Evolutionary conservation across 139 green algal genomes (phyloP).

Genomic region (Closterium sp.): DNA sequence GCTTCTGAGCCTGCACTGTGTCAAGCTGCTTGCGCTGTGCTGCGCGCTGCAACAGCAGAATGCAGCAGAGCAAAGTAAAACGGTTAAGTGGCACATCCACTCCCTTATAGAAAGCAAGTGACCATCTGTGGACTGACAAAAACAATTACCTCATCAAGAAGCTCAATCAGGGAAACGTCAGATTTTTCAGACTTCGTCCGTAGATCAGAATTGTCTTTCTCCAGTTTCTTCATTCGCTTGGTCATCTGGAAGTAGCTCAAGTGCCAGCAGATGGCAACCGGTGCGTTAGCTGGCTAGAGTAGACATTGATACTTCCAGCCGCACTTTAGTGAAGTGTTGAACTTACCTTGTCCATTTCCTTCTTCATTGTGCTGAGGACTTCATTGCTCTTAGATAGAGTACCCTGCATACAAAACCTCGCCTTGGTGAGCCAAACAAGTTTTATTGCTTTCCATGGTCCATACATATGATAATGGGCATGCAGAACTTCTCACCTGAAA

Average conservation of each 20-base stretch:
- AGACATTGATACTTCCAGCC: not conserved
- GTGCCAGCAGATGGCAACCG: not conserved
- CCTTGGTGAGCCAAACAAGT: not conserved
- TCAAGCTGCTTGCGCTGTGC: constrained; percentile 33
- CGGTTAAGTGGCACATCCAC: too few relatives aligned
- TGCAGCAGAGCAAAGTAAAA: too few relatives aligned
- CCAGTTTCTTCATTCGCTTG: constrained; percentile 46
- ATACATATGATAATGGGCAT: too few relatives aligned
- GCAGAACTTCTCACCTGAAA: constrained; percentile 15
- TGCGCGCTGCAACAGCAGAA: not conserved
- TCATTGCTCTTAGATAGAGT: constrained; percentile 51
- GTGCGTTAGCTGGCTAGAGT: not conserved
- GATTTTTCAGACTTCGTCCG: constrained; percentile 19
- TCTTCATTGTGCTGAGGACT: constrained; percentile 43
- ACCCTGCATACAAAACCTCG: constrained; percentile 1
- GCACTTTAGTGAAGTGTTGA: not conserved
- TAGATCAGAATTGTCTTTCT: constrained; percentile 42
- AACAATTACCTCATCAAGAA: constrained; percentile 34
- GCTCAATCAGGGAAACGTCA: constrained; percentile 39
- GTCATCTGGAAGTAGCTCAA: constrained; percentile 32
- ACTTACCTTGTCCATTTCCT: constrained; percentile 43
- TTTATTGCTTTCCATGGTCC: too few relatives aligned
- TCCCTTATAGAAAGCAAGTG: not conserved
- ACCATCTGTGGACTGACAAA: not conserved
- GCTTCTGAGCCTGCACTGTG: constrained; percentile 36